Conservation (phyloP, 805 yeast species). For the Spathaspora gorwiae region DNA sequence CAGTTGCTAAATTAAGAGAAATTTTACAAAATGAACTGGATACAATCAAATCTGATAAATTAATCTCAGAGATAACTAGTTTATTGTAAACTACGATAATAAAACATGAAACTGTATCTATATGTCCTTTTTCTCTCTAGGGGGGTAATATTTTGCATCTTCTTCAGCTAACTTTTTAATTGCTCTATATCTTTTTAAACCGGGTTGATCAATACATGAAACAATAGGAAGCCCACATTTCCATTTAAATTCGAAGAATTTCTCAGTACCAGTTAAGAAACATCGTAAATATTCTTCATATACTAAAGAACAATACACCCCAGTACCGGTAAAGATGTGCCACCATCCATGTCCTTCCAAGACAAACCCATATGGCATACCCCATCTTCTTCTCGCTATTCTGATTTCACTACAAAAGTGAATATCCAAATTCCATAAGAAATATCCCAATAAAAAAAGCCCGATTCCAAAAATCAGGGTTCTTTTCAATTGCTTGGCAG, state of each 20-base stretch:
- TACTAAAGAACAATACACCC: constrained; percentile 80
- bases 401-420: constrained; percentile 65
- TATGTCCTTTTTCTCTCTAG: background rate
- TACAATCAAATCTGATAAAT: constrained; percentile 27
- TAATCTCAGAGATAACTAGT: constrained; percentile 42
- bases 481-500: constrained; percentile 45
- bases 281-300: constrained; percentile 73
- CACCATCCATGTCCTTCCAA: constrained; percentile 97
- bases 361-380: constrained; percentile 81
- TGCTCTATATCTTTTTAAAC: constrained; percentile 16
- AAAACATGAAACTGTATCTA: background rate
- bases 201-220: constrained; percentile 20
- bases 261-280: constrained; percentile 54
- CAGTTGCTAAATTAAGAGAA: constrained; percentile 15
- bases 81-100: constrained; percentile 18
- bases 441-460: constrained; percentile 68
- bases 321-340: constrained; percentile 84
- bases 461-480: constrained; percentile 58
- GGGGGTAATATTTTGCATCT: constrained; percentile 6
- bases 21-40: background rate
- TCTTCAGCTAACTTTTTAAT: constrained; percentile 14
- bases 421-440: constrained; percentile 86
- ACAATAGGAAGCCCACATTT: constrained; percentile 47
- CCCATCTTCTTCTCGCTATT: constrained; percentile 54
- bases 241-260: constrained; percentile 56